Percentiles rank a stretch among this genome's conserved stretches.
These are phyloP conservation scores for Metschnikowia orientalis DNA, from an alignment of 805 yeast genomes.

Conservation along the genomic window DNA sequence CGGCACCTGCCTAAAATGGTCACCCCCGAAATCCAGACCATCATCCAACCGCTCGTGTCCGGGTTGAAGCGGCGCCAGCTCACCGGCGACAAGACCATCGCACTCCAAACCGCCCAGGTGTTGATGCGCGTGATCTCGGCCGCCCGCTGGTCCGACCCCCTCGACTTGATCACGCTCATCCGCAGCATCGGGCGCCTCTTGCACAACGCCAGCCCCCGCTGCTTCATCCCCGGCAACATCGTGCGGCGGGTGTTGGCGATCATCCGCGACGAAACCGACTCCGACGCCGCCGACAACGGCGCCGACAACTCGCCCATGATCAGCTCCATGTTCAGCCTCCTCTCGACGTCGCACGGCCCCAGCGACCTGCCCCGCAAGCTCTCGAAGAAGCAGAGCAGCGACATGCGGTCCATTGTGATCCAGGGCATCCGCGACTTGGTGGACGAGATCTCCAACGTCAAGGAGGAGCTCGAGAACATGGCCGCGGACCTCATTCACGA, in stretches of 20 bases:
- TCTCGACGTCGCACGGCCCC: constrained; percentile 45
- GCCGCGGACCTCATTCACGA: constrained; percentile 93
- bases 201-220: constrained; percentile 81
- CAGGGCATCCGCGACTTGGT: constrained; percentile 90
- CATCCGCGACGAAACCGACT: constrained; percentile 79
- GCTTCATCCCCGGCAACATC: constrained; percentile 84
- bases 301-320: constrained; percentile 43
- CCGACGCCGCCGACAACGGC: constrained; percentile 44
- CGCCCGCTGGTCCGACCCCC: constrained; percentile 79
- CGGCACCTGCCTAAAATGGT: constrained; percentile 1
- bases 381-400: constrained; percentile 47
- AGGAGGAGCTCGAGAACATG: constrained; percentile 87
- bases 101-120: constrained; percentile 81
- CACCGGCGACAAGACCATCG: constrained; percentile 74
- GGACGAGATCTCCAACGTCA: constrained; percentile 85
- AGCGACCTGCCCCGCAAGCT: constrained; percentile 23
- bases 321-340: constrained; percentile 82
- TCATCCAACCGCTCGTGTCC: constrained; percentile 37
- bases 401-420: constrained; percentile 77
- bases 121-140: constrained; percentile 84
- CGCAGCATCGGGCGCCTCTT: constrained; percentile 68
- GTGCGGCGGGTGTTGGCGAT: constrained; percentile 83
- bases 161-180: constrained; percentile 66
- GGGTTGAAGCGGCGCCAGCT: constrained; percentile 81
- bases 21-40: constrained; percentile 30